Conservation (phyloP, 2,329 filamentous ascomycete genomes). For the Colletotrichum lupini region DNA sequence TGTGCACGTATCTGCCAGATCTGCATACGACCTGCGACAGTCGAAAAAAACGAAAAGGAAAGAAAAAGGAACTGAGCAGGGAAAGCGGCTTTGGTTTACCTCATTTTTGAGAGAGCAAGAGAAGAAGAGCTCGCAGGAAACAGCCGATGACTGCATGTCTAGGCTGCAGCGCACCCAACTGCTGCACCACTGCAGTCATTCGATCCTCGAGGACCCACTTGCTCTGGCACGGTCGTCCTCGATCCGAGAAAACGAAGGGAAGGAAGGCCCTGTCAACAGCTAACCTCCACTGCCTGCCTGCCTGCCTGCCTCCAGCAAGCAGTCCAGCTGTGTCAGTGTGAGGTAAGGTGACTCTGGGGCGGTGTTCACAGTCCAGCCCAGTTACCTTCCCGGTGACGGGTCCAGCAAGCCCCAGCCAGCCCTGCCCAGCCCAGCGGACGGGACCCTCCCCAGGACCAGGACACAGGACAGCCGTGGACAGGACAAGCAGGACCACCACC, state of each 20-base stretch:
- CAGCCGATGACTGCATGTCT: conserved; percentile 13
- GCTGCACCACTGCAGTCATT: conserved; percentile 3
- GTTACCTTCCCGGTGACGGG: background rate
- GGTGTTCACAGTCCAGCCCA: background rate
- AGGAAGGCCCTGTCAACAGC: conserved; percentile 4
- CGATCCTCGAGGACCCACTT: conserved; percentile 17
- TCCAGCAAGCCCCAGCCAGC: conserved; percentile 3
- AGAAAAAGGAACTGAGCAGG: background rate
- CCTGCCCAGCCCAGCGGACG: background rate
- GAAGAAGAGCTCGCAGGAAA: conserved; percentile 5
- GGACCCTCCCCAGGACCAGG: background rate
- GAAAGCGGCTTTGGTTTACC: background rate
- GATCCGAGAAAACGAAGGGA: conserved; percentile 3
- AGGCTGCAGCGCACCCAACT: conserved; percentile 11
- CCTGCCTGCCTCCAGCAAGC: background rate
- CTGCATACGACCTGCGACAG: background rate
- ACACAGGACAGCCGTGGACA: background rate
- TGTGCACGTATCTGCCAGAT: background rate
- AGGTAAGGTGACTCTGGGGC: conserved; percentile 4
- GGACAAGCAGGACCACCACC: too few relatives aligned
- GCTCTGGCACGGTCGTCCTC: conserved; percentile 4
- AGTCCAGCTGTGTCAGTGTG: background rate
- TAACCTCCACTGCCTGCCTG: background rate
- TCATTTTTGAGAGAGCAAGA: background rate
- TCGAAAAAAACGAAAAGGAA: background rate